Evolutionary conservation across 1,284 basidiomycete genomes (phyloP).

Genomic region (Rhodotorula mucilaginosa): DNA sequence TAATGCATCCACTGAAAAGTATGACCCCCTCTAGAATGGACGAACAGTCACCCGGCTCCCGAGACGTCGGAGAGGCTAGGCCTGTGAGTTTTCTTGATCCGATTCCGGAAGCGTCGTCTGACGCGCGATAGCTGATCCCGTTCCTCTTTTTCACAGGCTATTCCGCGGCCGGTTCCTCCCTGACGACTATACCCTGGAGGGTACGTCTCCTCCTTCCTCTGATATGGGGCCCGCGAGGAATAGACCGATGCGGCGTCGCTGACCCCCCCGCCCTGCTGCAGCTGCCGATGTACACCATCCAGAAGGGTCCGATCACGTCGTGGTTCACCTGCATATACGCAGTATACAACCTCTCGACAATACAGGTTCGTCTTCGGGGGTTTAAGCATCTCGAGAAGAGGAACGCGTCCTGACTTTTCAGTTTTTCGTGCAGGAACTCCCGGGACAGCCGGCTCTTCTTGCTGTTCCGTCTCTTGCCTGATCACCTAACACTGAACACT

Average conservation of each 20-base stretch:
- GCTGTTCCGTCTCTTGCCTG: neutral
- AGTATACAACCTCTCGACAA: neutral
- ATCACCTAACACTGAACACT: neutral
- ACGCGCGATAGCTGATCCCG: neutral
- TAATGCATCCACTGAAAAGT: neutral
- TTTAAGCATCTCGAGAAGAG: too few species aligned
- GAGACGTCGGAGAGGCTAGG: neutral
- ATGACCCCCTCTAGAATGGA: slow-evolving; percentile 3
- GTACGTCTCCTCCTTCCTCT: neutral
- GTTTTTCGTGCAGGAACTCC: too few species aligned
- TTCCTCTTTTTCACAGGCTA: neutral
- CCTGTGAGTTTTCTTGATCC: slow-evolving; percentile 3
- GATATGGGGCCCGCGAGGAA: too few species aligned
- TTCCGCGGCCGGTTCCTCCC: slow-evolving; percentile 29
- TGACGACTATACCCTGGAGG: neutral
- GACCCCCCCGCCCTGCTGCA: neutral
- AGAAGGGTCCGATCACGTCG: neutral
- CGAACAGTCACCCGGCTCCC: neutral
- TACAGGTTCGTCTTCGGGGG: neutral
- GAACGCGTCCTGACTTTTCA: neutral
- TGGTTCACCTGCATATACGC: slow-evolving; percentile 25
- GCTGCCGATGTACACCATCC: neutral
- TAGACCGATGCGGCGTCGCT: neutral
- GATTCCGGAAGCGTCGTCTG: too few species aligned
- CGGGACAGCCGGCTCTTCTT: neutral